Evolutionary conservation across 306 rosid genomes (phyloP), one percentile per base, ranked within the genome.

Genomic region (Corylus americana): DNA sequence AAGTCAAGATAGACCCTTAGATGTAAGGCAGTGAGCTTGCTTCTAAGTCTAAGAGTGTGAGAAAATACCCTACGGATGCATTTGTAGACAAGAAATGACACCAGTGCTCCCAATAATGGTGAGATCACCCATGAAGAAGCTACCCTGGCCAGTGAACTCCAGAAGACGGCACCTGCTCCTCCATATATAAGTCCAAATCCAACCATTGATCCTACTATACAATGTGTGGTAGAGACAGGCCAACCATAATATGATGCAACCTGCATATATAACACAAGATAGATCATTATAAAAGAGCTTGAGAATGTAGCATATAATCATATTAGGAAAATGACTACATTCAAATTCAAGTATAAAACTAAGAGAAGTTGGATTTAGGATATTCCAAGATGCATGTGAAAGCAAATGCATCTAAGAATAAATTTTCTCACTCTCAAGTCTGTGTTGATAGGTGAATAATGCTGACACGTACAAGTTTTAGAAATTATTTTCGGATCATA

Each of bases 221-320:
- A 95, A 78, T 95, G 98, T n/a, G 98, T 95, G 29, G 98, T 92
- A 35, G 98, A 95, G 71, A 95, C 97, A 2, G 98, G 98, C 98
- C 90, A 93, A 58, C 99, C 99, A 73, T 83, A 95, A 80, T 88
- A 95, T 47, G 99, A 96, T 57, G 99, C 96, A 83, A 79, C 74
- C 99, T 89, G 87, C 89, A 87, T 39, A 4, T 39, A 39, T 66
- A 73, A 68, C 25, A 80, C 78, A 35, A 69, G 77, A 54, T 37
- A 74, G 62, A 70, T 73, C 14, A 44, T 35, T 49, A 76, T 37
- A 44, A 29, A 37, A 27, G 10, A 11, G 42, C 51, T 39, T 2
- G 29, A 67, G 50, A 39, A 68, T 49, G 14, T 0, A 78, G 25
- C 14, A 61, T 45, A 11, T 44, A 55, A 3, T 10, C 27, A 54